These are phyloP conservation scores for Torulaspora indica DNA, from an alignment of 805 yeast species.

Conservation along the genomic window DNA sequence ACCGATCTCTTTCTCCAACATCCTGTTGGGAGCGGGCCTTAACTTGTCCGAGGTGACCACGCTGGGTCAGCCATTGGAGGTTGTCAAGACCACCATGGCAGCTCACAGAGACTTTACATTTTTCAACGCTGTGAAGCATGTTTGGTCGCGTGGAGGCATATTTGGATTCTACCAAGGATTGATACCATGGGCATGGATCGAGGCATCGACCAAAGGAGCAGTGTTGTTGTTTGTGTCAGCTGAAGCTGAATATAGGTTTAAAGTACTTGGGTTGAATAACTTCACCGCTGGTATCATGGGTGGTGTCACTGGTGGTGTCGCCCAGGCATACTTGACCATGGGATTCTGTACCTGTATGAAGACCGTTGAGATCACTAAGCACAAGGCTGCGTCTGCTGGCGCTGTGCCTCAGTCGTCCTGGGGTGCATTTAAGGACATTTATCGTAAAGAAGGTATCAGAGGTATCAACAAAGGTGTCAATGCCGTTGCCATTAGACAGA, in stretches of 20 bases:
- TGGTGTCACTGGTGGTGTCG: constrained; percentile 93
- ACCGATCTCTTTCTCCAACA: constrained; percentile 82
- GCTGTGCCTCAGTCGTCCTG: constrained; percentile 69
- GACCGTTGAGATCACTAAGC: constrained; percentile 93
- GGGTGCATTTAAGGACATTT: constrained; percentile 82
- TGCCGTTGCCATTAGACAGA: constrained; percentile 97
- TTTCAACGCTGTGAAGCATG: constrained; percentile 60
- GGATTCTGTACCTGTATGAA: constrained; percentile 99
- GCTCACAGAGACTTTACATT: constrained; percentile 78
- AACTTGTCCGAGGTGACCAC: constrained; percentile 91
- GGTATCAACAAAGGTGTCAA: constrained; percentile 98
- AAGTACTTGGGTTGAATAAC: constrained; percentile 57
- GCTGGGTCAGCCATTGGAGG: constrained; percentile 95
- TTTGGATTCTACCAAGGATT: constrained; percentile 94
- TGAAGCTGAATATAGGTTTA: constrained; percentile 80
- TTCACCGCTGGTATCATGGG: constrained; percentile 90
- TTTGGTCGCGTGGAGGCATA: constrained; percentile 92
- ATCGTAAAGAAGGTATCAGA: constrained; percentile 76
- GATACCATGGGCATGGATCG: constrained; percentile 99
- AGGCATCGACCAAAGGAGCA: constrained; percentile 98
- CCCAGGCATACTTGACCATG: constrained; percentile 93
- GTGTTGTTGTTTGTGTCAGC: constrained; percentile 87
- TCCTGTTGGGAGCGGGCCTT: constrained; percentile 87
- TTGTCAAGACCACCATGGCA: constrained; percentile 95
- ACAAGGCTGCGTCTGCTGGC: constrained; percentile 65